Percentiles rank a stretch among this genome's conserved stretches.
These are phyloP conservation scores for Hymenoscyphus occultus DNA, from an alignment of 2,329 filamentous ascomycete genomes.

Conservation along the genomic window DNA sequence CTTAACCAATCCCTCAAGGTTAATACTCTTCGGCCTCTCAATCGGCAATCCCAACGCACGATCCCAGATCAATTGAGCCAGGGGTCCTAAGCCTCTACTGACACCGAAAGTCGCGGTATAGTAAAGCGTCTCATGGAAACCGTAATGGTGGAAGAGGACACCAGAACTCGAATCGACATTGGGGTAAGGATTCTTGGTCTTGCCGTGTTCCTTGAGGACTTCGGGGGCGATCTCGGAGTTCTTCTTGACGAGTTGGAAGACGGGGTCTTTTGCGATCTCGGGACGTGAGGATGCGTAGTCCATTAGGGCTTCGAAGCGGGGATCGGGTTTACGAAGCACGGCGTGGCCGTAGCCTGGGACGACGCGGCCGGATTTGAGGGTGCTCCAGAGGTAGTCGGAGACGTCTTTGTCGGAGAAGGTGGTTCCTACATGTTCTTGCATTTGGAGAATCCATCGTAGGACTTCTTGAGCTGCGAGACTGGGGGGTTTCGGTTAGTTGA, in stretches of 20 bases:
- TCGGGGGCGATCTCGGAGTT: slow-evolving; percentile 88
- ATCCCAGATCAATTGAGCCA: slow-evolving; percentile 96
- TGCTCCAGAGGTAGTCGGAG: slow-evolving; percentile 85
- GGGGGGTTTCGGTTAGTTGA: background rate
- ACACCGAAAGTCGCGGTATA: slow-evolving; percentile 76
- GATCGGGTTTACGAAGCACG: slow-evolving; percentile 93
- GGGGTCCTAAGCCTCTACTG: slow-evolving; percentile 72
- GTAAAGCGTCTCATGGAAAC: slow-evolving; percentile 95
- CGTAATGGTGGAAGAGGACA: slow-evolving; percentile 96
- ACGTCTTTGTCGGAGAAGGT: slow-evolving; percentile 79
- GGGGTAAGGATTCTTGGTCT: slow-evolving; percentile 97
- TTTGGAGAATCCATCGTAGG: slow-evolving; percentile 92
- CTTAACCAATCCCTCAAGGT: slow-evolving; percentile 81
- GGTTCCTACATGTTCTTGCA: slow-evolving; percentile 83
- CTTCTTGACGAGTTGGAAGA: slow-evolving; percentile 91
- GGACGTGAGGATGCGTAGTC: slow-evolving; percentile 85
- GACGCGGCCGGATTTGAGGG: slow-evolving; percentile 89
- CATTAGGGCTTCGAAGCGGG: slow-evolving; percentile 94
- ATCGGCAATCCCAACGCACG: slow-evolving; percentile 90
- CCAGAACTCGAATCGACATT: slow-evolving; percentile 94
- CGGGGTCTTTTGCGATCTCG: slow-evolving; percentile 80
- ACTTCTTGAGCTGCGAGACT: slow-evolving; percentile 95
- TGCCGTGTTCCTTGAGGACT: slow-evolving; percentile 91
- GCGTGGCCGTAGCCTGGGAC: slow-evolving; percentile 93
- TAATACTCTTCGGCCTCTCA: slow-evolving; percentile 97